phyloP scores from a whole-genome alignment of 2,329 filamentous ascomycete species.

The Xylariaceae sp. region DNA sequence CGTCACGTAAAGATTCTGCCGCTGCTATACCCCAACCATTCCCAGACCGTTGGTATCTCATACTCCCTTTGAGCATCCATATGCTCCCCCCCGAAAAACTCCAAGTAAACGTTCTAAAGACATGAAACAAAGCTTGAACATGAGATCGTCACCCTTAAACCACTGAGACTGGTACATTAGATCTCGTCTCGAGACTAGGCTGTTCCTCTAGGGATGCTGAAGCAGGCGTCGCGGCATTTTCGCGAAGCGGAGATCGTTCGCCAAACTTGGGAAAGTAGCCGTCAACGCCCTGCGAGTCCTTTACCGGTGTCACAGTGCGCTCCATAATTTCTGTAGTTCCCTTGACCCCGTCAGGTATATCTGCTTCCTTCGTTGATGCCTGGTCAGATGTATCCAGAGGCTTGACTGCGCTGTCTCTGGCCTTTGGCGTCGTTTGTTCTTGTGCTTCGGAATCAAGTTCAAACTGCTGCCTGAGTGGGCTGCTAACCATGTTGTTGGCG shows the following conservation, averaged over 20 bases:
- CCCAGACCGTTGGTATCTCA: slow-evolving; percentile 31
- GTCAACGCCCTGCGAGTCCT: slow-evolving; percentile 5
- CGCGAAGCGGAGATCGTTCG: slow-evolving; percentile 18
- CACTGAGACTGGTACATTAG: slow-evolving; percentile 26
- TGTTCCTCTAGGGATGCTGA: slow-evolving; percentile 17
- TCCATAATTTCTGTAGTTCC: slow-evolving; percentile 1
- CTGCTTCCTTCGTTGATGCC: neutral
- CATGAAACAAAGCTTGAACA: slow-evolving; percentile 21
- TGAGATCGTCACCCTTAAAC: slow-evolving; percentile 12
- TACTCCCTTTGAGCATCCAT: slow-evolving; percentile 17
- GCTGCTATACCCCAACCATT: slow-evolving; percentile 27
- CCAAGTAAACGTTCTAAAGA: slow-evolving; percentile 27
- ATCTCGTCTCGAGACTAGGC: slow-evolving; percentile 12
- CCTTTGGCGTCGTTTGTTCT: slow-evolving; percentile 29
- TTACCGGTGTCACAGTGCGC: slow-evolving; percentile 7
- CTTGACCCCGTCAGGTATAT: neutral
- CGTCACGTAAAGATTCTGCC: slow-evolving; percentile 17
- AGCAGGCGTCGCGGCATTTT: slow-evolving; percentile 5
- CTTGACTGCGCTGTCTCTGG: slow-evolving; percentile 18
- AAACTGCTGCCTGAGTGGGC: slow-evolving; percentile 56
- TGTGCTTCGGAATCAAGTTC: slow-evolving; percentile 28
- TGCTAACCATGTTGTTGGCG: slow-evolving; percentile 50
- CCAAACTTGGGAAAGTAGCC: slow-evolving; percentile 9
- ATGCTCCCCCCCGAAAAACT: slow-evolving; percentile 27
- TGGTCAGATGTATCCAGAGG: slow-evolving; percentile 2